Base-by-base conservation (phyloP, 441 rosid genomes). In the Rhodomyrtus psidioides region DNA sequence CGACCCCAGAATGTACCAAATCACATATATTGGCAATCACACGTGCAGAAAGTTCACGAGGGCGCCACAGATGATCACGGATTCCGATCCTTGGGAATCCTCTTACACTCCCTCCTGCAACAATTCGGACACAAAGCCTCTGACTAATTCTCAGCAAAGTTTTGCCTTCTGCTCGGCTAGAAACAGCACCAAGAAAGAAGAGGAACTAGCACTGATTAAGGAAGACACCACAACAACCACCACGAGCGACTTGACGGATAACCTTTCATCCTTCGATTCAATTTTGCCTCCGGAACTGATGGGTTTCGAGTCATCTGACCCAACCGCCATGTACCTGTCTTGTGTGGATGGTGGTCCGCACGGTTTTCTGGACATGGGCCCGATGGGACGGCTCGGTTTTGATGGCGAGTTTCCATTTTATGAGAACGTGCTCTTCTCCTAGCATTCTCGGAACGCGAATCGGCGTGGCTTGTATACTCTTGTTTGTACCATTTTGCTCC, bases 211-310 rank as follows among this genome's bases (percentile, higher is more conserved):
- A 24, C 51, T 1, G 5, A 49, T 70, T 39, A 70, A 70, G 79
- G 79, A 70, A 39, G 79, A 70, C 79, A 39, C 79, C 15, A 5
- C 79, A 39, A 39, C 79, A 39, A 70, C 79, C 79, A 39, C 79
- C n/a, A 39, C 79, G 14, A 90, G 88, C 58, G 90, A 85, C 81
- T 53, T 87, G 53, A 85, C 91, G 14, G 88, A 86, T 21, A 84
- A 87, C 26, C 17, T 82, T 30, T 84, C 87, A 4, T 65, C 87
- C 70, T 34, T 87, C 83, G 91, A 89, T 51, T 53, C 87, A 49
- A 10, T 62, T 19, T 44, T 88, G 83, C 91, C 93, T 90, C 86
- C 87, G 34, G 93, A 93, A 82, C 51, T 89, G 5, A 49, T 86
- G 46, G n/a, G 89, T 70, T 82, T 86, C 30, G 87, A 65, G 55